A percentile compares a stretch with the other conserved stretches of the same genome.
phyloP scores from a whole-genome alignment of 2,329 filamentous ascomycete genomes.

The Cercospora zeae-maydis region DNA sequence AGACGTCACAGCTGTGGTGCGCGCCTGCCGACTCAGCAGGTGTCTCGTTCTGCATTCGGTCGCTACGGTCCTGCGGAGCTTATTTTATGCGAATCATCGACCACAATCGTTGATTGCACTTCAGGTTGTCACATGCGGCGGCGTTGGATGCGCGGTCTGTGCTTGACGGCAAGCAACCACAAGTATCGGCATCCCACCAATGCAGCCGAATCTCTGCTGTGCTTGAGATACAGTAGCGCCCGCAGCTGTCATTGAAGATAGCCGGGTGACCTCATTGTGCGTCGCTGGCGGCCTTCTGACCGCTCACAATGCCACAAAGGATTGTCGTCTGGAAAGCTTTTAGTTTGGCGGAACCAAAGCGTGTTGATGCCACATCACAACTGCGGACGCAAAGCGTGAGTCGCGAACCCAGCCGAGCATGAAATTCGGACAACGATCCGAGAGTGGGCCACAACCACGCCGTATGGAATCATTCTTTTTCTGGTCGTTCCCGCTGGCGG shows the following conservation, averaged over 20 bases:
- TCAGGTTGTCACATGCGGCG: neutral
- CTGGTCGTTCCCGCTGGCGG: neutral
- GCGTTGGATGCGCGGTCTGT: neutral
- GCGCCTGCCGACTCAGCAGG: neutral
- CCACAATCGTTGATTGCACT: neutral
- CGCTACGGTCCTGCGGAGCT: neutral
- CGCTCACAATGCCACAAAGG: neutral
- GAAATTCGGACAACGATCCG: neutral
- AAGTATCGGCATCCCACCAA: neutral
- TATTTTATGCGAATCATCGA: neutral
- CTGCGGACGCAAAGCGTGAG: neutral
- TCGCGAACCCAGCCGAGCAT: neutral
- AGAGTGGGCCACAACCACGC: neutral
- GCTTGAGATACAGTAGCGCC: neutral
- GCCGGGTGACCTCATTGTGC: slow-evolving; percentile 8
- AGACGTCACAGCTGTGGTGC: neutral
- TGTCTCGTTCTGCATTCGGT: neutral
- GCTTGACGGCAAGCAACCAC: neutral
- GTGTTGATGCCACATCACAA: neutral
- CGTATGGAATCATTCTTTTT: neutral
- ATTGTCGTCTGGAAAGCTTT: neutral
- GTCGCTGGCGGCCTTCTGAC: neutral
- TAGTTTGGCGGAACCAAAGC: neutral
- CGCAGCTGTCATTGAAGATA: slow-evolving; percentile 3
- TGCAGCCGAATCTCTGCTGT: neutral